Base-by-base conservation (phyloP, 768 basidiomycete species). In the Boletus rubescentipes region DNA sequence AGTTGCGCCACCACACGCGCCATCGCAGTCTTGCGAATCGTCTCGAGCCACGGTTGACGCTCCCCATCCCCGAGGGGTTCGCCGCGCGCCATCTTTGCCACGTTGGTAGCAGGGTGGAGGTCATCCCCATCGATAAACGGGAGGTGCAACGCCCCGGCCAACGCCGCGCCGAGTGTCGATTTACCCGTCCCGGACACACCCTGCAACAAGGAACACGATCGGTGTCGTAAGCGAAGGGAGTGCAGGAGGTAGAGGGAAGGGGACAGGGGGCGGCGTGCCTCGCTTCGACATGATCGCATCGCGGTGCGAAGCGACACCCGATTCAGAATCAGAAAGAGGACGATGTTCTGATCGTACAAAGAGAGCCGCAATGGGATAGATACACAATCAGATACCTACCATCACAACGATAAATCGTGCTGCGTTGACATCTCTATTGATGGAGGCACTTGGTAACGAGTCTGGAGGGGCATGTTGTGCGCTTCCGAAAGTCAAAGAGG, bases 81-180 rank as follows among this genome's bases (percentile, higher is more conserved):
- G 0, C 93, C 93, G 2, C 73, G 65, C 5, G 83, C 72, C 94
- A 98, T 97, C 79, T 98, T 98, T 29, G 81, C 85, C 38, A 96
- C 81, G 69, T 96, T 96, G 12, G 80, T 70, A 21, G 75, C 64
- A 0, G 94, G 89, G 66, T 98, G 95, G 29, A 97, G 77, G 57
- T 89, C 85, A 67, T 97, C 94, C 29, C 89, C 95, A 64, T 98
- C 95, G 54, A 93, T 74, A 73, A 89, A 96, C 1, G 92, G 86
- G 55, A 92, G 58, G n/a, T 68, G 70, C 44, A 92, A 76, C 26
- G 75, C 73, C 36, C 72, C 61, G 8, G 89, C 80, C n/a, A 95
- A 73, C 8, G 81, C 82, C 5, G 57, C 59, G 0, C 87, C 91
- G 1, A 93, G 75, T 20, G 86, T 89, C 29, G 83, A 81, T 65